Evolutionary conservation across 192 early-diverging fungal genomes (phyloP).

Genomic region (Cladochytrium replicatum): DNA sequence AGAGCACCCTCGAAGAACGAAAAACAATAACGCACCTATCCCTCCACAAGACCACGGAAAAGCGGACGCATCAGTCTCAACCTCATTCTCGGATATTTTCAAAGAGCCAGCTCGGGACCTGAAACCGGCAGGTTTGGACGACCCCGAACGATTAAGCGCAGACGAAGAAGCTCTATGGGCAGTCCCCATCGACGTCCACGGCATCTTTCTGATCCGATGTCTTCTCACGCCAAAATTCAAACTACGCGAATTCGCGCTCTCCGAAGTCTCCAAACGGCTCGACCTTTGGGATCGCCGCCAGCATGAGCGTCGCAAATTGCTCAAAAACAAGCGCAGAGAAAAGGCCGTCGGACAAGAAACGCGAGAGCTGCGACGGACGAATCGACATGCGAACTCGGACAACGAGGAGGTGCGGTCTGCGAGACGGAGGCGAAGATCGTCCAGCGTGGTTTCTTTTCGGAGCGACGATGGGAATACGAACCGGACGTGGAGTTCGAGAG

Average conservation of each 20-base stretch:
- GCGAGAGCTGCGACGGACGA: neutral
- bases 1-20: neutral
- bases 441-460: too few relatives aligned
- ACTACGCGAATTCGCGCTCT: constrained; percentile 43
- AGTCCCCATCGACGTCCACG: constrained; percentile 37
- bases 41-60: neutral
- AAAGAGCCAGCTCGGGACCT: too few relatives aligned
- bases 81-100: too few relatives aligned
- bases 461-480: too few relatives aligned
- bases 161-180: constrained; percentile 14
- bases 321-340: neutral
- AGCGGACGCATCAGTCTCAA: neutral
- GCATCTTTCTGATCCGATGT: constrained; percentile 32
- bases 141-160: constrained; percentile 24
- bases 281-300: constrained; percentile 15
- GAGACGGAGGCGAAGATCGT: too few relatives aligned
- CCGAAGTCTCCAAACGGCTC: constrained; percentile 32
- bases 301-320: too few relatives aligned
- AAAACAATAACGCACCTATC: neutral
- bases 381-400: too few relatives aligned
- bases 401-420: too few relatives aligned
- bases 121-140: constrained; percentile 6
- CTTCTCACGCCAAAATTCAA: constrained; percentile 39
- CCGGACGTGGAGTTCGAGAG: too few relatives aligned
- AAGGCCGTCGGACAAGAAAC: constrained; percentile 5